Percentiles rank a stretch among this genome's conserved stretches.
These are phyloP conservation scores for Colletotrichum godetiae DNA, from an alignment of 2,329 filamentous ascomycete species.

Conservation along the genomic window DNA sequence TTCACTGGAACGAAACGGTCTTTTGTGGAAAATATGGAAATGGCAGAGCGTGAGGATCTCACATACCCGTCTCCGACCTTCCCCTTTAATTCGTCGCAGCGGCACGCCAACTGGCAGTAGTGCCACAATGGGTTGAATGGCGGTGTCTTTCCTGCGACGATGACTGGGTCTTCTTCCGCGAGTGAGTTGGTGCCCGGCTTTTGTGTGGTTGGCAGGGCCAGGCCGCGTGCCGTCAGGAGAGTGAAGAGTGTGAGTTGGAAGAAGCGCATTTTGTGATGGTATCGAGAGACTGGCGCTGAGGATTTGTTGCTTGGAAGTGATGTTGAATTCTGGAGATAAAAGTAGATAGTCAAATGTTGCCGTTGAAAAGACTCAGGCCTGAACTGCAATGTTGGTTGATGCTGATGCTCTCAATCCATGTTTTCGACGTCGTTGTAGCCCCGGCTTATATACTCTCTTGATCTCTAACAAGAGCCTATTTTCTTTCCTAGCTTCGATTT, in stretches of 20 bases:
- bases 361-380: background rate
- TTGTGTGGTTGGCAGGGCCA: background rate
- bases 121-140: slow-evolving; percentile 15
- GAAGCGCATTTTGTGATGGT: slow-evolving; percentile 7
- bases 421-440: background rate
- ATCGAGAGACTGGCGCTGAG: background rate
- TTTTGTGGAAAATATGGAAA: background rate
- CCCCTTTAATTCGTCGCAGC: slow-evolving; percentile 41
- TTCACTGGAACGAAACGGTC: too few relatives aligned
- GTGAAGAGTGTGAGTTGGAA: slow-evolving; percentile 20
- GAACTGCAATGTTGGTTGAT: background rate
- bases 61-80: slow-evolving; percentile 36
- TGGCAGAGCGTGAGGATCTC: fast-evolving
- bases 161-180: slow-evolving; percentile 11
- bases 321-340: background rate
- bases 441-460: background rate
- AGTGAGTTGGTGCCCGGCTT: background rate
- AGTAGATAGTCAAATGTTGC: background rate
- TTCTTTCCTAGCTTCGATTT: too few relatives aligned
- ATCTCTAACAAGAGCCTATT: background rate
- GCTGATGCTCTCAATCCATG: background rate
- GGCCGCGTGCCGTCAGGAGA: slow-evolving; percentile 3
- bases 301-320: background rate
- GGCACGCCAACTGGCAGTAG: slow-evolving; percentile 37
- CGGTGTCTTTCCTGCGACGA: slow-evolving; percentile 27